Base-by-base conservation (phyloP, 2,329 filamentous ascomycete species). In the Escovopsis sp. region DNA sequence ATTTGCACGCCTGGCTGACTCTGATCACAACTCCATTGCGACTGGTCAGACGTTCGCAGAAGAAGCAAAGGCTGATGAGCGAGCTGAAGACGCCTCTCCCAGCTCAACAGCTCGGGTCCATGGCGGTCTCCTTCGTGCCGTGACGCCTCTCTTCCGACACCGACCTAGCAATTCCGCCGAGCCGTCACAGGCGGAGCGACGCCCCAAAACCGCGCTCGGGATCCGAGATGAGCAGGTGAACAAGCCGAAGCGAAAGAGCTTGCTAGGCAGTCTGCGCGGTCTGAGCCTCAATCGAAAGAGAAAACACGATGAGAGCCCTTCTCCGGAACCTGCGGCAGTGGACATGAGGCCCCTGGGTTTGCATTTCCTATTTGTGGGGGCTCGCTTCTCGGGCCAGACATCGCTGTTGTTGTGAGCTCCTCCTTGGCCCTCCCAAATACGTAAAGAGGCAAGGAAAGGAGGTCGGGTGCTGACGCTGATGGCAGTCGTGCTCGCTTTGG, bases 331-430 rank as follows among this genome's bases (percentile, higher is more conserved):
- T 8, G 44, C 48, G 20, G 33, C 45, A n/a, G 43, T 42, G 14
- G 35, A 43, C 0, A 29, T 29, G 4, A 48, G 49, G 30, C 56
- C 54, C 5, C 39, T 58, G 9, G 48, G 50, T 10, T 42, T 63
- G 24, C 60, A 57, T 33, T 61, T 62, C 42, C 43, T 64, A 43
- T 63, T 62, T 44, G 57, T 64, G 1, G 61, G 61, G 0, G 52
- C 53, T 14, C 49, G 49, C 2, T 42, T 39, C 0, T 49, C 51
- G 2, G 61, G 61, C 2, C 61, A 64, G 49, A 64, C 61, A 1
- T 61, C 59, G 10, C 47, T 64, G 41, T 49, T 64, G 14, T 63
- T 61, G 61, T 63, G 35, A 41, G 57, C 20, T 20, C 20, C 20
- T 20, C 20, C 27, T n/a, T 7, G 8, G 3, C 20, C 27, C 4